Conservation (phyloP, 192 early-diverging fungal species). For the Funneliformis geosporum region DNA sequence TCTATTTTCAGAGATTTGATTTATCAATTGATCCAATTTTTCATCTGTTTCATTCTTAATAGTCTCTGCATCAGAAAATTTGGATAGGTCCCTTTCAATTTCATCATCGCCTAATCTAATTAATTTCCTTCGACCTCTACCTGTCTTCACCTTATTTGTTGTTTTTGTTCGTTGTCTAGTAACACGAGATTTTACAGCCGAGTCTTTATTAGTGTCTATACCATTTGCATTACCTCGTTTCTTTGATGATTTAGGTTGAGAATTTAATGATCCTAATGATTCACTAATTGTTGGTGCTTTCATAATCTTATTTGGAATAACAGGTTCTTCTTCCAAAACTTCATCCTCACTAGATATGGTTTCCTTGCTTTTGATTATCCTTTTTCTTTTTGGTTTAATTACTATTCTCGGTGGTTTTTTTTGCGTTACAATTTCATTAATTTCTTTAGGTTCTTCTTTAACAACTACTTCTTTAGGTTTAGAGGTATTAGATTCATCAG, state of each 20-base stretch:
- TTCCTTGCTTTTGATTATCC: not conserved
- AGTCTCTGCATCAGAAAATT: not conserved
- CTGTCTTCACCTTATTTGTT: not conserved
- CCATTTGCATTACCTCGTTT: not conserved
- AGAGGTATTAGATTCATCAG: not conserved
- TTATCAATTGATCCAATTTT: not conserved
- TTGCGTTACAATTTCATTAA: not conserved
- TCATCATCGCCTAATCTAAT: not conserved
- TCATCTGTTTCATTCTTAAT: not conserved
- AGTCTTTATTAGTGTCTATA: not conserved
- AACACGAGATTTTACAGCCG: not conserved
- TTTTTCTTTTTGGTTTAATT: not conserved
- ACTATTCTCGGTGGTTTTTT: not conserved
- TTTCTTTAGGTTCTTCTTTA: not conserved
- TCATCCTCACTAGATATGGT: not conserved
- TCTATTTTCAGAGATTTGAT: not conserved
- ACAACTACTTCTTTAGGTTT: not conserved
- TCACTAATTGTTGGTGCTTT: not conserved
- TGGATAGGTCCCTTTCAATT: not conserved
- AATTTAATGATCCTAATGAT: not conserved
- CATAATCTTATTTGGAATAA: not conserved
- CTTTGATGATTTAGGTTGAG: not conserved
- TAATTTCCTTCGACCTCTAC: not conserved
- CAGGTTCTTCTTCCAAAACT: not conserved
- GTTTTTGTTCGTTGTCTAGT: not conserved